These are phyloP conservation scores for Alternaria viburni DNA, from an alignment of 2,329 filamentous ascomycete genomes.

Conservation along the genomic window DNA sequence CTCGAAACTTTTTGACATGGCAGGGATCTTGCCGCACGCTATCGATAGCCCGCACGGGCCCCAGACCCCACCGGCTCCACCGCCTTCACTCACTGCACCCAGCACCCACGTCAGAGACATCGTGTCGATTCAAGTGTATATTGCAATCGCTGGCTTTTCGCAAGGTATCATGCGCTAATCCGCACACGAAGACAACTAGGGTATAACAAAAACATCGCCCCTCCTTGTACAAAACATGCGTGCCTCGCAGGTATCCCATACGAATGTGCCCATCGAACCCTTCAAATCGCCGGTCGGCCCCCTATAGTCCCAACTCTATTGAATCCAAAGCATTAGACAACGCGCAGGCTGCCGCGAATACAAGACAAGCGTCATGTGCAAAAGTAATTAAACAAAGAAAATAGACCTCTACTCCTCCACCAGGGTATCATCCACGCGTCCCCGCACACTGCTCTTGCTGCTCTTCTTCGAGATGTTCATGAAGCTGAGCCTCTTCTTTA, in stretches of 20 bases:
- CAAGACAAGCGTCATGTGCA: slow-evolving; percentile 2
- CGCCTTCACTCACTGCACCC: background rate
- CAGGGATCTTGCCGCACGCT: slow-evolving; percentile 17
- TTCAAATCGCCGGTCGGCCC: background rate
- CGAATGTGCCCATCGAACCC: slow-evolving; percentile 8
- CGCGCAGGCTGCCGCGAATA: slow-evolving; percentile 10
- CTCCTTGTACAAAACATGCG: slow-evolving; percentile 7
- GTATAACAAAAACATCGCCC: slow-evolving; percentile 21
- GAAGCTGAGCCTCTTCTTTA: slow-evolving; percentile 80
- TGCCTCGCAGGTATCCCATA: background rate
- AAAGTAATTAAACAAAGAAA: background rate
- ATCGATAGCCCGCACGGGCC: slow-evolving; percentile 23
- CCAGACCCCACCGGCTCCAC: slow-evolving; percentile 4
- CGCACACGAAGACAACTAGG: slow-evolving; percentile 9
- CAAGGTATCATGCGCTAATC: slow-evolving; percentile 4
- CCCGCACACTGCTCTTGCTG: slow-evolving; percentile 59
- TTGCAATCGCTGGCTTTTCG: slow-evolving; percentile 3
- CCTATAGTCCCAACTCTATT: slow-evolving; percentile 6
- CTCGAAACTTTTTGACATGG: slow-evolving; percentile 19
- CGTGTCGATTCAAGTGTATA: background rate
- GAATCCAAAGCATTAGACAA: slow-evolving; percentile 17
- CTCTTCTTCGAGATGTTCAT: slow-evolving; percentile 76
- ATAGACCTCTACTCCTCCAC: slow-evolving; percentile 37
- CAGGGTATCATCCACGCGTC: slow-evolving; percentile 36
- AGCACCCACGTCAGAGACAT: background rate